Base-by-base conservation (phyloP, 2,329 filamentous ascomycete species). In the Pezicula rhizophila region DNA sequence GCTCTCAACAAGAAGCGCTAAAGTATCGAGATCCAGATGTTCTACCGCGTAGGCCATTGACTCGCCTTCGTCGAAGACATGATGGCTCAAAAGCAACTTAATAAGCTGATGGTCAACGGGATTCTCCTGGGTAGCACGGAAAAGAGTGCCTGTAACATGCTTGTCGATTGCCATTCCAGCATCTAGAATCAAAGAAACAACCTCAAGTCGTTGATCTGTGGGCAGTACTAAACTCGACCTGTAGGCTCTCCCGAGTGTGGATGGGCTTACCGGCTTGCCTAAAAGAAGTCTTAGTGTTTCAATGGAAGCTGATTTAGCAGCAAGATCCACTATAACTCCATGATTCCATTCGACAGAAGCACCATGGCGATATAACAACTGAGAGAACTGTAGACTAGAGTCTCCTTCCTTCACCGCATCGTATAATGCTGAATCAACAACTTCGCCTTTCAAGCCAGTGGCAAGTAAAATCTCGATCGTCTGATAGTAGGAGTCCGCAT, bases 1-100 rank as follows among this genome's bases (percentile, higher is more conserved):
- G 14, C 37, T 46, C 20, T 43, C 46, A 2, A 50, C n/a, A 14
- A 56, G 48, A 11, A 54, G 18, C 18, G 26, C 42, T 17, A 56
- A 35, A 14, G 49, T 53, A 18, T 47, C 38, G 4, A 52, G 28
- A 42, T 56, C 53, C 10, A 50, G 37, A 10, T 28, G 15, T 5
- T 11, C 38, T 20, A 45, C 52, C 11, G 50, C 50, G 40, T 52
- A 33, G 7, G 47, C 66, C n/a, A 82, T 56, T 0, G 75, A 71
- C 57, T 77, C 72, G 60, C 76, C 79, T 20, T 70, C 69, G 48
- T 80, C 77, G 0, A 68, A 68, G 4, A 71, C 78, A 1, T 77
- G 72, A 26, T 76, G 66, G 1, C 64, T 61, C 5, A 82, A 61
- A 5, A 82, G 64, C 3, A 80, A 60, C 38, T 69, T 66, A 2